Evolutionary conservation across 305 asterid species (phyloP).

Genomic region (Fraxinus latifolia): DNA sequence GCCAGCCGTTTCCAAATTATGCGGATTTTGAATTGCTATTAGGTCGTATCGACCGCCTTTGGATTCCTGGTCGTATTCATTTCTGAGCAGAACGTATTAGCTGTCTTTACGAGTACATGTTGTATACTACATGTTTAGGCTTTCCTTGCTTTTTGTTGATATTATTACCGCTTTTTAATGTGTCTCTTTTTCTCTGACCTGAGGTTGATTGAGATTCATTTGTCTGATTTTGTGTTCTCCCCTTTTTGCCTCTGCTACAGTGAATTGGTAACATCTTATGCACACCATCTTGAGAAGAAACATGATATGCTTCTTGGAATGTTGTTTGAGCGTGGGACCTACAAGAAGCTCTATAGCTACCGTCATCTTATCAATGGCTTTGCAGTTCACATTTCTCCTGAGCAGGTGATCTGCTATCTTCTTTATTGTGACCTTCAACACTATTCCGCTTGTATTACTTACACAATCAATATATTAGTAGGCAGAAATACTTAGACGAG

Average conservation of each 20-base stretch:
- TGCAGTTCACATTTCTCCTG: constrained; percentile 57
- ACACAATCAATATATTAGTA: constrained; percentile 50
- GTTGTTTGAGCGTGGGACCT: constrained; percentile 68
- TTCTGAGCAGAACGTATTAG: not conserved
- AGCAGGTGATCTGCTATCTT: constrained; percentile 64
- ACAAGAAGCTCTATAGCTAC: constrained; percentile 58
- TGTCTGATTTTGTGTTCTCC: not conserved
- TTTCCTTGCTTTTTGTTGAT: not conserved
- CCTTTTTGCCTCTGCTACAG: constrained; percentile 42
- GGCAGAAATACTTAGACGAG: constrained; percentile 82
- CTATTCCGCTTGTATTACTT: constrained; percentile 33
- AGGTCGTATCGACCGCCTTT: not conserved
- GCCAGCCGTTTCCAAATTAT: not conserved
- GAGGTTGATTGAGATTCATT: not conserved
- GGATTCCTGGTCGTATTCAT: not conserved
- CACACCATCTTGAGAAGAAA: constrained; percentile 71
- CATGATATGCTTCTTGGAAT: constrained; percentile 94
- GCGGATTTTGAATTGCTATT: not conserved
- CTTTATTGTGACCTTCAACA: not conserved
- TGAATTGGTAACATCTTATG: constrained; percentile 65
- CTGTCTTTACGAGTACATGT: not conserved
- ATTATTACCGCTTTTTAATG: not conserved
- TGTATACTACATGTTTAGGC: not conserved
- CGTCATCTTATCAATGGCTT: constrained; percentile 63
- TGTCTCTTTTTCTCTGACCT: not conserved